Evolutionary conservation across 177 flowering plant genomes (phyloP), one percentile per base, ranked within the genome.

Genomic region (Vitis hybrid): DNA sequence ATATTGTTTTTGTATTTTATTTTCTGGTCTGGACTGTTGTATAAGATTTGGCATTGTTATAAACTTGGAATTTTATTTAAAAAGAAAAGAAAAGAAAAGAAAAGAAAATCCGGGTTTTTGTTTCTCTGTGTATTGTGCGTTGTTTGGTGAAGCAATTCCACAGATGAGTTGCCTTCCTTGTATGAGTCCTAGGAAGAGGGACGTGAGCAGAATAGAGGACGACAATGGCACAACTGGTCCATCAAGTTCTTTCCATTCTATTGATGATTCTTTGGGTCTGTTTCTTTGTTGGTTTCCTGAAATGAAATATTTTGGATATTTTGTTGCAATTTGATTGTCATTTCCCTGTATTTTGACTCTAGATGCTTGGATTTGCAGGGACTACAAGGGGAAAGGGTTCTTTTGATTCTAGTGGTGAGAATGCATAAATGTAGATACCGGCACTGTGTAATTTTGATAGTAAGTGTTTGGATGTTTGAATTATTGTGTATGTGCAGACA

Each of bases 91-190:
- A 57, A 8, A 18, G 60, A 2, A 7, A 21, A 26, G 30, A 8
- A 21, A 7, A 21, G 60, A 19, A 26, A 19, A 18, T 18, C 10
- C 60, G 17, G 60, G 21, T 57, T 57, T 26, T 21, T 57, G 19
- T 40, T 40, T 40, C 17, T 54, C n/a, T 54, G 57, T 54, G 12
- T 26, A 3, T 11, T 26, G 52, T n/a, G 66, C 9, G 12, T 45
- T 13, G 54, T 18, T 45, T 64, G 5, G 4, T 14, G 7, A 34
- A 14, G 11, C 11, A 45, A 64, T 14, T 12, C 0, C 61, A 32
- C 32, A 34, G 65, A 84, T 82, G 87, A 71, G 81, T 18, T 84
- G 87, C 69, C 78, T 84, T 67, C 71, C 78, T 60, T 84, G 87
- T 62, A 19, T 82, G 2, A 73, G 17, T 52, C 52, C 81, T 32